Evolutionary conservation across 306 rosid genomes (phyloP).

Genomic region (Datisca glomerata): DNA sequence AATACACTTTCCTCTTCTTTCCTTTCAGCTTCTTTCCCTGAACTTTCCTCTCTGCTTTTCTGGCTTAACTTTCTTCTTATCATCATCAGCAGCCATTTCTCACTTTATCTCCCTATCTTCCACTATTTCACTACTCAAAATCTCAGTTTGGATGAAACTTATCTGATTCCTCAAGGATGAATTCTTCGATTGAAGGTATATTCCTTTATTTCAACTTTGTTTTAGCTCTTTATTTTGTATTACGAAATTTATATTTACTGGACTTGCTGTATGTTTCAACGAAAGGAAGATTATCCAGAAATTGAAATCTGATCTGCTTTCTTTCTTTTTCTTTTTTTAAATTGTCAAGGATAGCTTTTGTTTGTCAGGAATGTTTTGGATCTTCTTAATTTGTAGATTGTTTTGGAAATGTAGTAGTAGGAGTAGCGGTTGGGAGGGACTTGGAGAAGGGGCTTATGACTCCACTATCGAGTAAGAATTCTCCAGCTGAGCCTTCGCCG

Average conservation of each 20-base stretch:
- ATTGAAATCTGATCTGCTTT: not conserved
- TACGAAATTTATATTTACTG: not conserved
- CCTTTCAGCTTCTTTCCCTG: not conserved
- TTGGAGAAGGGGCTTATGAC: slow-evolving; percentile 27
- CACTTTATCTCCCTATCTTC: not conserved
- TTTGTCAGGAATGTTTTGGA: too few relatives aligned
- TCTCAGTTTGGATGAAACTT: not conserved
- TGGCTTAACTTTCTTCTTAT: not conserved
- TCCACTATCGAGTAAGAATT: slow-evolving; percentile 18
- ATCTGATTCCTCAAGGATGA: not conserved
- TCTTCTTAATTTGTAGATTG: not conserved
- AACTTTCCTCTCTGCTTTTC: not conserved
- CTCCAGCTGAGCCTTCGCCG: slow-evolving; percentile 43
- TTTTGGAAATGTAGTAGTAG: slow-evolving; percentile 1
- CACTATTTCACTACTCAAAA: too few relatives aligned
- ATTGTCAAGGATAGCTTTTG: too few relatives aligned
- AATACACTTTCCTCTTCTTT: not conserved
- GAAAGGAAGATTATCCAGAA: too few relatives aligned
- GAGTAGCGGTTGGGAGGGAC: slow-evolving; percentile 33
- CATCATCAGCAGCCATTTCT: not conserved
- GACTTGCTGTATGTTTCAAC: too few relatives aligned
- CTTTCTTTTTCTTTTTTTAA: not conserved
- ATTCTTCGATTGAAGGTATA: not conserved
- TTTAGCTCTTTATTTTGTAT: not conserved
- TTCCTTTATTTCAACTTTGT: too few relatives aligned